A percentile compares a stretch with the other conserved stretches of the same genome.
Evolutionary conservation across 129 eudicot genomes (phyloP).

Genomic region (Flaveria trinervia): DNA sequence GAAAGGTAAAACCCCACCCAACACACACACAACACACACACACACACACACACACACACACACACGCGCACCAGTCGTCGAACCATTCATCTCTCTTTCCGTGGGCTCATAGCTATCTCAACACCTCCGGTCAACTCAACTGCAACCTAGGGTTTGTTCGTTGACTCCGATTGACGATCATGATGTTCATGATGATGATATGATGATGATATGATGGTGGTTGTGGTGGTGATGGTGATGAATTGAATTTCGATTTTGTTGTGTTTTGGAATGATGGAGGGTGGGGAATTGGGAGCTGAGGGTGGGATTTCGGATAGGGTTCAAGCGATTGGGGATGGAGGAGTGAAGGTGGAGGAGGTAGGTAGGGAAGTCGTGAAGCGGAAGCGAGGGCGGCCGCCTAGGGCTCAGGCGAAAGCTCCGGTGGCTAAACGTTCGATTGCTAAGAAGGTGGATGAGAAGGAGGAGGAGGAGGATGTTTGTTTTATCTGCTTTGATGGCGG

Average conservation of each 20-base stretch:
- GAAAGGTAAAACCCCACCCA: constrained; percentile 58
- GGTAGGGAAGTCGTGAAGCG: constrained; percentile 40
- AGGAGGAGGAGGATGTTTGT: constrained; percentile 77
- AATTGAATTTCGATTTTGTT: constrained; percentile 16
- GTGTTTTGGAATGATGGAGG: constrained; percentile 23
- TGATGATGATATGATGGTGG: too few relatives aligned
- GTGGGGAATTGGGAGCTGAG: constrained; percentile 28
- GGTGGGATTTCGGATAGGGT: constrained; percentile 18
- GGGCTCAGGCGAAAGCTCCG: constrained; percentile 40
- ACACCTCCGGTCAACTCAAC: constrained; percentile 39
- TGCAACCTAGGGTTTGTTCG: constrained; percentile 44
- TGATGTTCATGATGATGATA: neutral
- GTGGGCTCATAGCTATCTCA: constrained; percentile 12
- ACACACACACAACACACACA: neutral
- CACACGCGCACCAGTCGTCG: constrained; percentile 23
- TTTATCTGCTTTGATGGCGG: constrained; percentile 99
- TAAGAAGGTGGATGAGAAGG: constrained; percentile 39
- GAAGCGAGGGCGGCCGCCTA: constrained; percentile 86
- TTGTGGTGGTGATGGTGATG: neutral
- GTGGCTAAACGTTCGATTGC: constrained; percentile 39
- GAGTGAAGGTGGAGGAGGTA: constrained; percentile 24
- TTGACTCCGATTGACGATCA: neutral
- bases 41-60: neutral
- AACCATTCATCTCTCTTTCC: constrained; percentile 28
- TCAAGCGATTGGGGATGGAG: constrained; percentile 36